These are phyloP conservation scores for Dryas alaskensis DNA, from an alignment of 306 rosid species.

Conservation along the genomic window DNA sequence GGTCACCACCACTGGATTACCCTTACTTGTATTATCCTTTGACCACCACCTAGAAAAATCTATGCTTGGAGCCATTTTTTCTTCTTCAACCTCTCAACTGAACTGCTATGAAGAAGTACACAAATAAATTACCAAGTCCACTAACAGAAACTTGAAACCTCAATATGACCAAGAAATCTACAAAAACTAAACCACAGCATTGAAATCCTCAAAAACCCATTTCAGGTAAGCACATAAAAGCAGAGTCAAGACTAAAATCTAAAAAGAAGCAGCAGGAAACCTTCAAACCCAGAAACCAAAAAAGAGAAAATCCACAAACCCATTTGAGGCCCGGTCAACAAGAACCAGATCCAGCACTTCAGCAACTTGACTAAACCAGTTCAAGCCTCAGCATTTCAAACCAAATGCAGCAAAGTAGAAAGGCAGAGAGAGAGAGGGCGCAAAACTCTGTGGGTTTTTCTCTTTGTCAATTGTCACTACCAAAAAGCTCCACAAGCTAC, in stretches of 20 bases:
- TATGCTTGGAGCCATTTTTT: constrained; percentile 39
- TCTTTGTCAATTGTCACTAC: neutral
- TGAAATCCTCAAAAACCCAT: constrained; percentile 14
- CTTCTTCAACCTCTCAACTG: constrained; percentile 3
- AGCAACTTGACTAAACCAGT: constrained; percentile 23
- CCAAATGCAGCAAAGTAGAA: constrained; percentile 27
- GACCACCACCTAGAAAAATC: constrained; percentile 47
- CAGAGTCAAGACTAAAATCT: neutral
- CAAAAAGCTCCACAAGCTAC: constrained; percentile 19
- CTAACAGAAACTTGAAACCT: constrained; percentile 7
- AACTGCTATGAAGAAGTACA: constrained; percentile 2
- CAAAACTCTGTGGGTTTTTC: neutral
- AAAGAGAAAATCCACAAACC: constrained; percentile 15
- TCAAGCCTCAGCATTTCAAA: constrained; percentile 29
- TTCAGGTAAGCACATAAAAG: constrained; percentile 7
- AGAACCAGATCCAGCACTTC: constrained; percentile 32
- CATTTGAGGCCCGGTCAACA: constrained; percentile 11
- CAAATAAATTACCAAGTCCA: neutral
- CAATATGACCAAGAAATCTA: neutral
- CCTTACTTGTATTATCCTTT: constrained; percentile 37
- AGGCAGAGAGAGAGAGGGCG: constrained; percentile 14
- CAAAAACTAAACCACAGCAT: constrained; percentile 19
- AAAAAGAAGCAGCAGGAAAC: neutral
- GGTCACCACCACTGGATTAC: constrained; percentile 55
- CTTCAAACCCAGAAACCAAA: constrained; percentile 13